Evolutionary conservation across 768 basidiomycete genomes (phyloP), one percentile per base, ranked within the genome.

Genomic region (Phylloporus rhodoxanthus): DNA sequence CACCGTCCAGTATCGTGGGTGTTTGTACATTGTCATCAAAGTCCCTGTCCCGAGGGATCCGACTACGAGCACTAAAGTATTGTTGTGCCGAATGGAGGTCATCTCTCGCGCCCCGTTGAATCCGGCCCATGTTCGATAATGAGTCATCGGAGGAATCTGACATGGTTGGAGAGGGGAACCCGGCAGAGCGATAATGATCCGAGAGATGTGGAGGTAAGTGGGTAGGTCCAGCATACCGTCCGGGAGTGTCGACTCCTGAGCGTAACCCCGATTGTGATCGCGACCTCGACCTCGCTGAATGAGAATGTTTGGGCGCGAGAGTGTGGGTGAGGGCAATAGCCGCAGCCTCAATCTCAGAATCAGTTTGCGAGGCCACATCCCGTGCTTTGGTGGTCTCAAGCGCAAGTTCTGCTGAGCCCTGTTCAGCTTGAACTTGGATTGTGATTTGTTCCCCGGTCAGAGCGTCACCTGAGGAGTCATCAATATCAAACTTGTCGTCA

Each of bases 401-500:
- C 8, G 56, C 51, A 21, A 47, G 7, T 43, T 58, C 57, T 8
- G 17, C 33, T 14, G n/a, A 11, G 39, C 5, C 52, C 19, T 66
- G 59, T 43, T 61, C 51, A 33, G 42, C 51, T 40, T 51, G 54
- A 6, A 56, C 34, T 2, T 50, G 54, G 10, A 38, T 43, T 23
- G 28, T 47, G 23, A 1, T 28, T 25, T 48, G 53, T 25, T 55
- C 47, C 23, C 26, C 42, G 2, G 20, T 47, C 9, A 67, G 69
- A 17, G 75, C 73, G 43, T 84, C 82, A 2, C 77, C 75, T 5
- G 86, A 84, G 17, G 85, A 86, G 68, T 97, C 94, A 58, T 96
- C 89, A 45, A 98, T 98, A 66, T 99, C 96, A 68, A 84, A 97
- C 58, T 78, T 80, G 62, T 91, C 88, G 32, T 89, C 82, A 23